Percentiles rank a stretch among this genome's conserved stretches.
These are phyloP conservation scores for Hyphodiscus sp. DNA, from an alignment of 2,329 filamentous ascomycete species.

Conservation along the genomic window DNA sequence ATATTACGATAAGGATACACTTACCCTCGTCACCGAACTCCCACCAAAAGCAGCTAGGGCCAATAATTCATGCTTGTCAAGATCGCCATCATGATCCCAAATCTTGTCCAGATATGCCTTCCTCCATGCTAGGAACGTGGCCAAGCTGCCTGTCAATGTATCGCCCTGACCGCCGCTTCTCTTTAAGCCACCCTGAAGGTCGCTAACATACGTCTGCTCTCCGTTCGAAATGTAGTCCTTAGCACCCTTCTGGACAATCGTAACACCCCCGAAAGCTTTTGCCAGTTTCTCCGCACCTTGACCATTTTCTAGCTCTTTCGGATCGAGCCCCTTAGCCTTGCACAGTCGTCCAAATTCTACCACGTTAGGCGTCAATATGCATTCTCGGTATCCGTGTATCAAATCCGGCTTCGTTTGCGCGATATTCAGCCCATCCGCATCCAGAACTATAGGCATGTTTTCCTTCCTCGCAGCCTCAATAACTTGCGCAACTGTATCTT, in stretches of 20 bases:
- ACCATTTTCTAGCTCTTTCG: slow-evolving; percentile 33
- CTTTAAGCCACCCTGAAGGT: slow-evolving; percentile 78
- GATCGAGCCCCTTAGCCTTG: slow-evolving; percentile 64
- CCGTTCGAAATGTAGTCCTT: slow-evolving; percentile 83
- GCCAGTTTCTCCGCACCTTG: slow-evolving; percentile 59
- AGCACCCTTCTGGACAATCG: slow-evolving; percentile 81
- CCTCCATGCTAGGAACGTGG: slow-evolving; percentile 83
- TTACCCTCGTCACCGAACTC: slow-evolving; percentile 74
- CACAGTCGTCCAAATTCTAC: slow-evolving; percentile 85
- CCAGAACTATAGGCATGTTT: slow-evolving; percentile 75
- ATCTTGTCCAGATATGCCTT: slow-evolving; percentile 77
- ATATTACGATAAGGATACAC: slow-evolving; percentile 24
- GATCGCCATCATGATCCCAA: slow-evolving; percentile 58
- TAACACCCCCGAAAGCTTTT: slow-evolving; percentile 75
- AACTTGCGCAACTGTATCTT: slow-evolving; percentile 73
- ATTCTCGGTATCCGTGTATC: slow-evolving; percentile 72
- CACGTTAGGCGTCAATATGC: slow-evolving; percentile 89
- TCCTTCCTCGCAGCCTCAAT: slow-evolving; percentile 69
- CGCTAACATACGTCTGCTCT: slow-evolving; percentile 64
- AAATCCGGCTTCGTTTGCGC: slow-evolving; percentile 70
- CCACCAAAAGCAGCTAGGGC: slow-evolving; percentile 80
- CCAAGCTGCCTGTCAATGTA: slow-evolving; percentile 83
- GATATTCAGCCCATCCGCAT: slow-evolving; percentile 81
- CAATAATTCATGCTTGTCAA: slow-evolving; percentile 55
- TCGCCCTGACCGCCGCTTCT: slow-evolving; percentile 92